Evolutionary conservation across 495 filamentous ascomycete genomes (phyloP), one percentile per base, ranked within the genome.

Genomic region (Neurospora africana): DNA sequence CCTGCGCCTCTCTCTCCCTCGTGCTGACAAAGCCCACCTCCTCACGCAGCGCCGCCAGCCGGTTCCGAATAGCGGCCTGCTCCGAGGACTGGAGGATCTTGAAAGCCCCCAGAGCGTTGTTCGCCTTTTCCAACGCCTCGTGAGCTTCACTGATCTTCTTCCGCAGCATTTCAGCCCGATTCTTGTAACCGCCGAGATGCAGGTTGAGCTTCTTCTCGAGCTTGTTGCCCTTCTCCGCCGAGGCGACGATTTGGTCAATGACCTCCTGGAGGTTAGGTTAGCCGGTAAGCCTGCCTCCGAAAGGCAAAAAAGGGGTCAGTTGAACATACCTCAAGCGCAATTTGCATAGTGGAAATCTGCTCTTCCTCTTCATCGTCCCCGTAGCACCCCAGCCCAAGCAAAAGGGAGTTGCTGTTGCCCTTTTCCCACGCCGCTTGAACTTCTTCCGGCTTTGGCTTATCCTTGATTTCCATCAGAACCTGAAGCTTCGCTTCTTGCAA

Each of bases 171-270:
- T 93, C 93, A 23, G 92, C 89, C 37, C 95, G 92, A 74, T 92
- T 89, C 79, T 93, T 91, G 81, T 99, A 99, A 69, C 95, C 95
- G 36, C 95, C 94, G 1, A 94, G 89, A 74, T 95, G 89, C 67
- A 96, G 81, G 8, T 87, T 86, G n/a, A 99, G 88, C 83, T 97
- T 98, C 84, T 97, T 97, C 80, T 99, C 94, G 13, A 94, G 83
- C 79, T 93, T 95, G 76, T 92, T 93, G 68, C 90, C 92, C 69
- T 89, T 87, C 72, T 93, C 89, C 6, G 95, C 95, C 0, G 89
- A 89, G 5, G 85, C 85, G 70, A 90, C 85, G 68, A 97, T 88
- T 10, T 86, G 84, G 39, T 91, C 86, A 78, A 96, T 89, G 9
- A 93, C 85, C 27, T 87, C 86, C 87, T 95, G 78, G 67, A 81